Conservation (phyloP, 208 protist species). For the Leishmania martiniquensis region DNA sequence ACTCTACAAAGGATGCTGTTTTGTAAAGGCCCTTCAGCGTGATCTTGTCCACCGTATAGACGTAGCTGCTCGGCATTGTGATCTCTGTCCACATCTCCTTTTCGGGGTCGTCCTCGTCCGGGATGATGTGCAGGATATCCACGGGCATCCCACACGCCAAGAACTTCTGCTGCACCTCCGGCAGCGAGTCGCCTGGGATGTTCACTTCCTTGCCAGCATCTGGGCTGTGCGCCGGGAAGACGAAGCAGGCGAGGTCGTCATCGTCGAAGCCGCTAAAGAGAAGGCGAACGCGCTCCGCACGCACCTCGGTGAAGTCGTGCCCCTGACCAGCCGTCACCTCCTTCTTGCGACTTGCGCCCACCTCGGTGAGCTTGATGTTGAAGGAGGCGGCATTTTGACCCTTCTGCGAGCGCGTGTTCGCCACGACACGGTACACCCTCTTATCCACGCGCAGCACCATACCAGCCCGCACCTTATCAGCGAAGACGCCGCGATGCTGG, state of each 20-base stretch:
- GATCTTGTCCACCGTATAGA: constrained; percentile 89
- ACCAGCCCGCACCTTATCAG: constrained; percentile 87
- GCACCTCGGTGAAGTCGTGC: constrained; percentile 85
- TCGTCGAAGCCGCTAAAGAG: constrained; percentile 93
- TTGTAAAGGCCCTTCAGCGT: constrained; percentile 86
- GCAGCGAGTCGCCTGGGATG: constrained; percentile 69
- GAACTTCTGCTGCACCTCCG: constrained; percentile 85
- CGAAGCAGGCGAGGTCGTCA: constrained; percentile 89
- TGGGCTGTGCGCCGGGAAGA: constrained; percentile 81
- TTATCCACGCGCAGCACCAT: constrained; percentile 87
- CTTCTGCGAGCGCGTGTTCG: constrained; percentile 88
- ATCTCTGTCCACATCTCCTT: constrained; percentile 86
- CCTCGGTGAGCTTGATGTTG: constrained; percentile 86
- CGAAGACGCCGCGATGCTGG: constrained; percentile 68
- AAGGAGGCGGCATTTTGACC: constrained; percentile 91
- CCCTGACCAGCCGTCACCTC: constrained; percentile 85
- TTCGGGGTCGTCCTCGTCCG: constrained; percentile 63
- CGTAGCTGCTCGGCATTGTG: constrained; percentile 85
- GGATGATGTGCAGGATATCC: constrained; percentile 85
- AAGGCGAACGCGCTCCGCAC: constrained; percentile 76
- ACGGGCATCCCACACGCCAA: constrained; percentile 85
- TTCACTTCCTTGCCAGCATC: constrained; percentile 87
- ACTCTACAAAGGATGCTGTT: constrained; percentile 87
- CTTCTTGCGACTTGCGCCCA: constrained; percentile 80
- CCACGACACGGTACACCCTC: constrained; percentile 73